Evolutionary conservation across 2,329 filamentous ascomycete genomes (phyloP).

Genomic region (Colletotrichum endophyticum): DNA sequence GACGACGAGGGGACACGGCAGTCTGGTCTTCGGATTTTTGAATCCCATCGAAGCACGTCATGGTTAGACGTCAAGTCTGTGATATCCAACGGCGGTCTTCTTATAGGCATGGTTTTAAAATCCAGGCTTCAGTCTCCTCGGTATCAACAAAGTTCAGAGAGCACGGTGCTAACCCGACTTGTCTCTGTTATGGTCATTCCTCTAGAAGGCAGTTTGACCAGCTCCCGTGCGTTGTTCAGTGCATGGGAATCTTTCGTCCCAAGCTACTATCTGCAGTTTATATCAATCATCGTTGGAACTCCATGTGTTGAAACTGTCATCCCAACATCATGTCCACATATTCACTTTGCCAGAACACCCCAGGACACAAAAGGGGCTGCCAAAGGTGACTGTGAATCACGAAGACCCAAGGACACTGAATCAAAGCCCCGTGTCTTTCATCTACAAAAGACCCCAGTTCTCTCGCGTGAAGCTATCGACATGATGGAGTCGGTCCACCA

Average conservation of each 20-base stretch:
- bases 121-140: neutral
- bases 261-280: neutral
- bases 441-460: neutral
- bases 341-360: neutral
- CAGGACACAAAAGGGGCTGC: neutral
- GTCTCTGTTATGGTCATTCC: neutral
- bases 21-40: neutral
- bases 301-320: neutral
- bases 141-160: neutral
- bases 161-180: too few relatives aligned
- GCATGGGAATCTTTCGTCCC: neutral
- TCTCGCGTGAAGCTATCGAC: neutral
- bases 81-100: neutral
- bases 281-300: neutral
- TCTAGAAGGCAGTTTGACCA: neutral
- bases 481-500: neutral
- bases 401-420: neutral
- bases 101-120: neutral
- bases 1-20: neutral
- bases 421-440: neutral
- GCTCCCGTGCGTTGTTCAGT: neutral
- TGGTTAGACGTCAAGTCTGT: neutral
- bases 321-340: neutral
- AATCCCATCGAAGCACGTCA: neutral
- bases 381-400: neutral